Conservation (phyloP, 257 asterid species). For the Solanum neorickii region DNA sequence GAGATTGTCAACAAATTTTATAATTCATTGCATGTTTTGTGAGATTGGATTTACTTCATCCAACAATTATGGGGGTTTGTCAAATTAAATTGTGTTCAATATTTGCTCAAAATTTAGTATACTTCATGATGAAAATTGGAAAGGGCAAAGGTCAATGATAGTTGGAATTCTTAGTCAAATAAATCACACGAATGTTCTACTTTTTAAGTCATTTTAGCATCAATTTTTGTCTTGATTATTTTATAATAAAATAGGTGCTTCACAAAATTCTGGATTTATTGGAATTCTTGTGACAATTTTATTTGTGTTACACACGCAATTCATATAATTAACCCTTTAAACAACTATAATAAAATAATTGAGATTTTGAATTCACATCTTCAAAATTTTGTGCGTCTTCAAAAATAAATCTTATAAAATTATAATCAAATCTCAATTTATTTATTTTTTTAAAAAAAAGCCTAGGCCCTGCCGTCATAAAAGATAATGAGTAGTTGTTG, state of each 20-base stretch:
- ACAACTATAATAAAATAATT: not conserved
- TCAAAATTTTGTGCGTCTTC: rapidly evolving
- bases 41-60: not conserved
- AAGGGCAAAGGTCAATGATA: not conserved
- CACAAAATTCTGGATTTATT: not conserved
- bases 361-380: not conserved
- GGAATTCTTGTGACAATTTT: not conserved
- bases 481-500: not conserved
- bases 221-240: not conserved
- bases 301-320: not conserved
- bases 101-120: not conserved
- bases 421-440: not conserved
- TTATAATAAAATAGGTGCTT: not conserved
- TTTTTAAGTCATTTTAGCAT: not conserved
- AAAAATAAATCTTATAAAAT: too few relatives aligned
- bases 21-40: not conserved
- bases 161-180: not conserved
- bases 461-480: too few relatives aligned
- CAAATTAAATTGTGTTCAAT: not conserved
- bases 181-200: not conserved
- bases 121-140: not conserved
- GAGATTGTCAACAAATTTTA: not conserved
- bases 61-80: not conserved
- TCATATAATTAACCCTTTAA: not conserved
- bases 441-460: too few relatives aligned